Conservation (phyloP, 257 asterid species). For the Jasminum sambac region DNA sequence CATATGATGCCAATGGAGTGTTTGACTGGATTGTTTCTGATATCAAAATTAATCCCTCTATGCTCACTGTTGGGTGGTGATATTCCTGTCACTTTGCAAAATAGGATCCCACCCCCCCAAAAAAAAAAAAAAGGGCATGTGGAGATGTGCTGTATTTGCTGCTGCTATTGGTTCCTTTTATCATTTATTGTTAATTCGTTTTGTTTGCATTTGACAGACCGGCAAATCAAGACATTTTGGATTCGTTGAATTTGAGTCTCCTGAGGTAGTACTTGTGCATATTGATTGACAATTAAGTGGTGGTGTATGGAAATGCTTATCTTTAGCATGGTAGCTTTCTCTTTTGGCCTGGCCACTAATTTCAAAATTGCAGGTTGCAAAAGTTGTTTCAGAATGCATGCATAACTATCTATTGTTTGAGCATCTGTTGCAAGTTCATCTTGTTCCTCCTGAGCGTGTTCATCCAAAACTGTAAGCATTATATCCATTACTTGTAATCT, state of each 20-base stretch:
- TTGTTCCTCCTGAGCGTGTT: constrained; percentile 70
- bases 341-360: background rate
- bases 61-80: background rate
- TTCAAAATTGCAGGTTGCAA: constrained; percentile 67
- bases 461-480: constrained; percentile 74
- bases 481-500: constrained; percentile 2
- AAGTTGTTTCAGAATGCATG: constrained; percentile 88
- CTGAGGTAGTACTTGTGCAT: constrained; percentile 60
- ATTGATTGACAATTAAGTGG: constrained; percentile 2
- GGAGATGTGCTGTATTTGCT: background rate
- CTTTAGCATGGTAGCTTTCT: constrained; percentile 1
- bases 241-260: constrained; percentile 83
- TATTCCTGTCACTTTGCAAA: background rate
- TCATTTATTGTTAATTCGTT: constrained; percentile 16
- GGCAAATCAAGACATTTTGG: constrained; percentile 96
- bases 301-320: background rate
- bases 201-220: constrained; percentile 48
- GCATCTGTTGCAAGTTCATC: constrained; percentile 77
- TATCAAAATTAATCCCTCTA: background rate
- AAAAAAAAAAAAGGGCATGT: too few species aligned
- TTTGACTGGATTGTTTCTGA: background rate
- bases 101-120: too few species aligned
- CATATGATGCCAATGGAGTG: background rate
- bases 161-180: constrained; percentile 5
- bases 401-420: constrained; percentile 82